Evolutionary conservation across 352 stramenopile species (phyloP).

Genomic region (Phytophthora multivora): DNA sequence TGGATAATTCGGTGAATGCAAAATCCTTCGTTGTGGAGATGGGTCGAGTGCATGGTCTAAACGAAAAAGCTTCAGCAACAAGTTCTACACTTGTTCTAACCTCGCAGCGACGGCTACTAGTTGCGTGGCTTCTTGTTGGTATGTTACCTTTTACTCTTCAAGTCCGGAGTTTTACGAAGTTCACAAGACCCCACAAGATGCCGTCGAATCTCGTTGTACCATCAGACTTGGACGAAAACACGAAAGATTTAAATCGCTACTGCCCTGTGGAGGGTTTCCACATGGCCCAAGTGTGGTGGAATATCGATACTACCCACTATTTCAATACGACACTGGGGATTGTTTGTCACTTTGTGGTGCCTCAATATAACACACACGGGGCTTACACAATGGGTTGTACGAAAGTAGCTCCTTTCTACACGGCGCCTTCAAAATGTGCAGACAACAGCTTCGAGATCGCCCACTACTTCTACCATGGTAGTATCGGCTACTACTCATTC

Average conservation of each 20-base stretch:
- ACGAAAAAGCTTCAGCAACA: background rate
- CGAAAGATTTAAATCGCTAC: background rate
- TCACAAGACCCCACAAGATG: background rate
- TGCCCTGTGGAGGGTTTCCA: background rate
- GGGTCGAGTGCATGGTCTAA: background rate
- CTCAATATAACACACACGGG: slow-evolving; percentile 18
- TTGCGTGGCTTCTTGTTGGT: background rate
- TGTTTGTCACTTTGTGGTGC: slow-evolving; percentile 16
- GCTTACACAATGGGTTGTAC: slow-evolving; percentile 1
- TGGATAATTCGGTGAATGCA: too few relatives aligned
- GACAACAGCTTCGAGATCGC: background rate
- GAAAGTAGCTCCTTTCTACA: background rate
- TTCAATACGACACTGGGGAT: background rate
- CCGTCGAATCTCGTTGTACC: background rate
- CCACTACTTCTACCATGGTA: background rate
- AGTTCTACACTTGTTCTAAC: background rate
- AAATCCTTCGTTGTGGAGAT: too few relatives aligned
- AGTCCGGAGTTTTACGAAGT: background rate
- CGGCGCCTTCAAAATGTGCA: background rate
- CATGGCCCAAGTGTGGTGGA: background rate
- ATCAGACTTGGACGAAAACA: background rate
- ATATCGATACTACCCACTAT: background rate
- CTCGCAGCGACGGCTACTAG: background rate
- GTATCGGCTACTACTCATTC: background rate
- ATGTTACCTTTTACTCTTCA: background rate